These are phyloP conservation scores for Aegle marmelos DNA, from an alignment of 345 rosid species.

Conservation along the genomic window DNA sequence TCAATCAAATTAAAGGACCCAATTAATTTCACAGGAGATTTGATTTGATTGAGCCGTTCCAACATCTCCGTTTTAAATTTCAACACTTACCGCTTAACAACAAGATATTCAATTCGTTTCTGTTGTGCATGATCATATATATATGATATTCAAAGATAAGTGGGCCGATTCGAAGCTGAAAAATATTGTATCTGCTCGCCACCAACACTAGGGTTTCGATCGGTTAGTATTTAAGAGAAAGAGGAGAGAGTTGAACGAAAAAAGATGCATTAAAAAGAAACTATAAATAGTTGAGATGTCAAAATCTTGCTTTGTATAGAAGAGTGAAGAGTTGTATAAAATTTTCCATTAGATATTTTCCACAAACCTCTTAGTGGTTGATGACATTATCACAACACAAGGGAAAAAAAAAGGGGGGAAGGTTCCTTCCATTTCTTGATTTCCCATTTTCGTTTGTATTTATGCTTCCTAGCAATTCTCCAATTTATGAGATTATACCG, in stretches of 20 bases:
- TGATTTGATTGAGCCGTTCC: slow-evolving; percentile 67
- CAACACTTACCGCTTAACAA: slow-evolving; percentile 10
- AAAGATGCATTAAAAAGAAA: slow-evolving; percentile 17
- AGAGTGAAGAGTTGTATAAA: slow-evolving; percentile 8
- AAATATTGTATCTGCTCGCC: background rate
- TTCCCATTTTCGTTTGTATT: background rate
- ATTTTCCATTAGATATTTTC: slow-evolving; percentile 15
- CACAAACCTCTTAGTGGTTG: slow-evolving; percentile 27
- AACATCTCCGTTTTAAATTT: slow-evolving; percentile 32
- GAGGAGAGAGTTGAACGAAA: slow-evolving; percentile 3
- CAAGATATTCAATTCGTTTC: background rate
- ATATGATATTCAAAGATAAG: background rate
- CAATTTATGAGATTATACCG: background rate
- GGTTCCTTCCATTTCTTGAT: background rate
- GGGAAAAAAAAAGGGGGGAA: background rate
- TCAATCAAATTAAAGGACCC: slow-evolving; percentile 73
- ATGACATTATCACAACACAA: slow-evolving; percentile 23
- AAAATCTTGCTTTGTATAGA: slow-evolving; percentile 36
- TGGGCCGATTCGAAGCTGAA: background rate
- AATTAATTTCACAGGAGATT: slow-evolving; percentile 31
- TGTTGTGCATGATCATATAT: background rate
- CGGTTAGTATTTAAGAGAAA: background rate
- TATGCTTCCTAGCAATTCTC: background rate
- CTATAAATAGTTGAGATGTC: slow-evolving; percentile 53
- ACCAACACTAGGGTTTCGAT: slow-evolving; percentile 2